Percentiles rank a stretch among this genome's conserved stretches.
phyloP scores from a whole-genome alignment of 1,139 yeast genomes.

The Hyphopichia buzzinii region DNA sequence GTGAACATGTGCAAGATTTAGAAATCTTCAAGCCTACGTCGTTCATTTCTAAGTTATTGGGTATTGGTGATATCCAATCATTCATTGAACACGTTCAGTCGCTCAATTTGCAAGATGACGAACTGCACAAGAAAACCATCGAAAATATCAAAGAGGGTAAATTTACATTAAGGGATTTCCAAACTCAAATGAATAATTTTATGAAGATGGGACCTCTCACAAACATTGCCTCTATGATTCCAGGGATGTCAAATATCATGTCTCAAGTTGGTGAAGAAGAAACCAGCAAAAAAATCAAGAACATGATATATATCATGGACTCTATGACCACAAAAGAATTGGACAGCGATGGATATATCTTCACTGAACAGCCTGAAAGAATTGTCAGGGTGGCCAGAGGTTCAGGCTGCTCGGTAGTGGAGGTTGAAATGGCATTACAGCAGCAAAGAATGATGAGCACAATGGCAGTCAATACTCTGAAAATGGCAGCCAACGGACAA shows the following conservation, averaged over 20 bases:
- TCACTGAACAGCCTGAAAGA: constrained; percentile 79
- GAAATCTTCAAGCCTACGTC: constrained; percentile 90
- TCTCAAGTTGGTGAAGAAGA: constrained; percentile 91
- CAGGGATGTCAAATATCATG: constrained; percentile 85
- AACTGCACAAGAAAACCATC: constrained; percentile 77
- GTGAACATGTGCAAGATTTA: constrained; percentile 92
- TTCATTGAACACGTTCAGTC: constrained; percentile 92
- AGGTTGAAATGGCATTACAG: constrained; percentile 87
- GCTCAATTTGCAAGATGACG: constrained; percentile 70
- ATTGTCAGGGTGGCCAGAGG: constrained; percentile 91
- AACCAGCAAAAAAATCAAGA: constrained; percentile 73
- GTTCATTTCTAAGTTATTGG: constrained; percentile 83
- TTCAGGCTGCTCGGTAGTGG: constrained; percentile 91
- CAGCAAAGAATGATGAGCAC: constrained; percentile 95
- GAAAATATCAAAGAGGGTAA: constrained; percentile 95
- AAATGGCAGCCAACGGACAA: constrained; percentile 50
- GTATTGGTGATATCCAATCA: constrained; percentile 94
- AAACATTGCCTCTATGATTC: constrained; percentile 93
- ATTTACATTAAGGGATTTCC: constrained; percentile 87
- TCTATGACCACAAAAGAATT: constrained; percentile 93
- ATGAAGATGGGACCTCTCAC: constrained; percentile 96
- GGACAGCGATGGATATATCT: constrained; percentile 84
- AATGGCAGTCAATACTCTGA: constrained; percentile 77
- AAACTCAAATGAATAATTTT: constrained; percentile 92
- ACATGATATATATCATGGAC: constrained; percentile 91